These are phyloP conservation scores for Antitrichia curtipendula DNA, from an alignment of 225 moss, liverwort and hornwort genomes.

Conservation along the genomic window DNA sequence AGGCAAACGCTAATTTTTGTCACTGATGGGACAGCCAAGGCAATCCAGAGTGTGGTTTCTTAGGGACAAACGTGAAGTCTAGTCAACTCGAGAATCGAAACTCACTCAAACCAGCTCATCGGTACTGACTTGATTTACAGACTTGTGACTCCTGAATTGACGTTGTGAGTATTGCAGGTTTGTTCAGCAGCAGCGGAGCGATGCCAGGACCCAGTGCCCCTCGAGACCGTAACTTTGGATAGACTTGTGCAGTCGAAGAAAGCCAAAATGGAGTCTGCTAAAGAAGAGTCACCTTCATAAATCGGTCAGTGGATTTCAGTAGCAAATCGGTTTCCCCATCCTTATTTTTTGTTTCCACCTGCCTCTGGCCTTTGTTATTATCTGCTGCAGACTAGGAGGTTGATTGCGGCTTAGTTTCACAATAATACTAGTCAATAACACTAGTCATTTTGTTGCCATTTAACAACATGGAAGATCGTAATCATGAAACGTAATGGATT, in stretches of 20 bases:
- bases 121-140: neutral
- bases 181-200: conserved; percentile 70
- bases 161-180: conserved; percentile 27
- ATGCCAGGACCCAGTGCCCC: conserved; percentile 69
- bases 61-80: neutral
- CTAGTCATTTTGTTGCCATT: neutral
- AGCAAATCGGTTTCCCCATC: neutral
- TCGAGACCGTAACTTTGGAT: conserved; percentile 61
- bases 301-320: neutral
- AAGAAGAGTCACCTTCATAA: neutral
- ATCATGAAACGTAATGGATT: neutral
- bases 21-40: neutral
- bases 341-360: neutral
- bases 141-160: neutral
- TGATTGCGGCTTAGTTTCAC: neutral
- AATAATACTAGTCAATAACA: neutral
- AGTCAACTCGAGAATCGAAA: neutral
- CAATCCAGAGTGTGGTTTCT: neutral
- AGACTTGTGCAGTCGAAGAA: conserved; percentile 58
- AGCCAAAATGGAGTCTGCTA: conserved; percentile 22
- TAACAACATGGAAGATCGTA: neutral
- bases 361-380: neutral
- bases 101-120: neutral
- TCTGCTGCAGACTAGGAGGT: neutral
- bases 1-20: neutral